Evolutionary conservation across 768 basidiomycete genomes (phyloP).

Genomic region (Boletus sensibilis): DNA sequence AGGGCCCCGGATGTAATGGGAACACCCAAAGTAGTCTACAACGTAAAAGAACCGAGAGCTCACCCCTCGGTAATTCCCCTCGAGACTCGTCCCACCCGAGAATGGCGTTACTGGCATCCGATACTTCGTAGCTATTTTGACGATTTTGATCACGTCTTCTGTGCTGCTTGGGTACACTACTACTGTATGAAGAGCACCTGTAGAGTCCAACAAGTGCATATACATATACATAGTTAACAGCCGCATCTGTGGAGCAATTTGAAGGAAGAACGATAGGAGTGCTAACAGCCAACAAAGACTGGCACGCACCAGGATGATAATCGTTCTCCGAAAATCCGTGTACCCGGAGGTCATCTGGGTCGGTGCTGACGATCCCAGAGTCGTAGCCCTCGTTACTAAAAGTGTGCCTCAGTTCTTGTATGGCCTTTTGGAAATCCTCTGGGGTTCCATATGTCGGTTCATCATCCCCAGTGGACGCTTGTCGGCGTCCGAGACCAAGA

Average conservation of each 20-base stretch:
- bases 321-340: constrained; percentile 58
- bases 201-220: not conserved
- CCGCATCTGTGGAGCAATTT: not conserved
- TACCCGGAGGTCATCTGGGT: constrained; percentile 47
- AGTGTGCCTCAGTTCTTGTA: constrained; percentile 44
- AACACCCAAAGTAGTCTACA: not conserved
- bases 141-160: constrained; percentile 78
- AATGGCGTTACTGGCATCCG: constrained; percentile 77
- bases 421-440: constrained; percentile 52
- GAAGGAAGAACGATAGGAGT: not conserved
- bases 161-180: constrained; percentile 67
- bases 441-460: constrained; percentile 47
- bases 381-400: constrained; percentile 28
- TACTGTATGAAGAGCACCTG: constrained; percentile 52
- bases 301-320: constrained; percentile 46
- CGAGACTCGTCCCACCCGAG: constrained; percentile 79
- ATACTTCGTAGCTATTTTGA: constrained; percentile 72
- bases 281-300: not conserved
- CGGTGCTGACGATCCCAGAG: constrained; percentile 42
- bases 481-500: constrained; percentile 6
- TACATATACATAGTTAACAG: not conserved
- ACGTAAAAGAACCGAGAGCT: constrained; percentile 20
- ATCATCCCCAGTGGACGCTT: not conserved
- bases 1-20: not conserved
- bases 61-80: constrained; percentile 73